A percentile compares a stretch with the other conserved stretches of the same genome.
Conservation (phyloP, 257 asterid genomes). For the Scutellaria baicalensis region DNA sequence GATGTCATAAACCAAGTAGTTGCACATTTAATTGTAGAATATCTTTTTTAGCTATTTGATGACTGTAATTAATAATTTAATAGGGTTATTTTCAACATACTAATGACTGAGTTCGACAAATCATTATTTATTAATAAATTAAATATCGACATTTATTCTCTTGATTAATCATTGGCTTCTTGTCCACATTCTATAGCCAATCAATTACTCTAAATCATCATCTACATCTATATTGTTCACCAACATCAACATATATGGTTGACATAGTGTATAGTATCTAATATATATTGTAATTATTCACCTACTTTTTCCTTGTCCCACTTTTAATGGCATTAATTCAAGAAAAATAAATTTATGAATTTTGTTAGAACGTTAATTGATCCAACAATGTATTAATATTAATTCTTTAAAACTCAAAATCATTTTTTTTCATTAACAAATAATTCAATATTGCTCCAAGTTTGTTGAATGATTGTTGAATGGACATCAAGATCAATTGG, state of each 20-base stretch:
- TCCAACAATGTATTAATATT: too few relatives aligned
- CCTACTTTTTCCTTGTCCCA: not conserved
- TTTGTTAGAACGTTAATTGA: too few relatives aligned
- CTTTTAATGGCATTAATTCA: not conserved
- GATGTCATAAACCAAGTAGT: too few relatives aligned
- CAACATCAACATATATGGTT: not conserved
- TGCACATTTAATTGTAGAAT: too few relatives aligned
- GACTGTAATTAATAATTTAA: not conserved
- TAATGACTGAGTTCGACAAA: not conserved
- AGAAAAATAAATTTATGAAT: not conserved
- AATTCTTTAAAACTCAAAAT: too few relatives aligned
- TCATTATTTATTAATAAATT: not conserved
- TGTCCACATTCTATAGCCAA: constrained; percentile 5
- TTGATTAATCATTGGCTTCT: not conserved
- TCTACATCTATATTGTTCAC: not conserved
- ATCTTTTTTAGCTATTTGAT: not conserved
- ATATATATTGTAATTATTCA: not conserved
- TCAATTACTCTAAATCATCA: not conserved
- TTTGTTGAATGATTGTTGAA: too few relatives aligned
- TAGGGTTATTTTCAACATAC: not conserved
- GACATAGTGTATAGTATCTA: not conserved
- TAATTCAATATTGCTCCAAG: too few relatives aligned
- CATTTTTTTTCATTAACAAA: too few relatives aligned
- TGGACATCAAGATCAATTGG: too few relatives aligned
- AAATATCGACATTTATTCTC: not conserved